Evolutionary conservation across 805 yeast species (phyloP).

Genomic region (Sugiyamaella qingdaonensis): DNA sequence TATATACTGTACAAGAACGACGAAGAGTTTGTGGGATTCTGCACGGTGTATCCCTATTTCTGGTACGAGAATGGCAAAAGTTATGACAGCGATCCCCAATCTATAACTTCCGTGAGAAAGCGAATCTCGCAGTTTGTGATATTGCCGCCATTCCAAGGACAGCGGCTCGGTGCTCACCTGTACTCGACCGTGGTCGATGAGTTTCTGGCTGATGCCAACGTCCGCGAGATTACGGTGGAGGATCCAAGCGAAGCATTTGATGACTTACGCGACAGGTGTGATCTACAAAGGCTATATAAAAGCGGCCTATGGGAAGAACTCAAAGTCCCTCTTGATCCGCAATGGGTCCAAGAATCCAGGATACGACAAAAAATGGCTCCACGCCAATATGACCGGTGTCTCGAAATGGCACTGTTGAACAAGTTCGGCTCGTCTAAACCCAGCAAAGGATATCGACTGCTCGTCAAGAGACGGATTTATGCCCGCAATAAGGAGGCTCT

Average conservation of each 20-base stretch:
- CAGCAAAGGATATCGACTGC: constrained; percentile 40
- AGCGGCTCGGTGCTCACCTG: constrained; percentile 60
- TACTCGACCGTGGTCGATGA: constrained; percentile 51
- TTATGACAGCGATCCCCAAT: constrained; percentile 40
- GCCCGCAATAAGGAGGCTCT: constrained; percentile 79
- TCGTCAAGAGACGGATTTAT: constrained; percentile 71
- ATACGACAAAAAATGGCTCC: constrained; percentile 55
- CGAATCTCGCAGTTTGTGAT: constrained; percentile 85
- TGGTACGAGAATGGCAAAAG: constrained; percentile 53
- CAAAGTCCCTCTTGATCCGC: constrained; percentile 27
- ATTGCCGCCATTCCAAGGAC: constrained; percentile 77
- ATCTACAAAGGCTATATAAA: constrained; percentile 49
- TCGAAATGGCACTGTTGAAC: constrained; percentile 68
- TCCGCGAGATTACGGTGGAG: constrained; percentile 79
- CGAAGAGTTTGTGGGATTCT: constrained; percentile 59
- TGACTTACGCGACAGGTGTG: constrained; percentile 80
- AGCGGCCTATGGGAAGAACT: constrained; percentile 14
- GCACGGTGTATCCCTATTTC: constrained; percentile 83
- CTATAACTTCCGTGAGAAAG: constrained; percentile 41
- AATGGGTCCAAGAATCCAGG: constrained; percentile 42
- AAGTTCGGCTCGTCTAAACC: constrained; percentile 53
- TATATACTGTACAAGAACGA: constrained; percentile 48
- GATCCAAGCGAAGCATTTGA: constrained; percentile 94
- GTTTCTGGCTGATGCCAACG: constrained; percentile 51
- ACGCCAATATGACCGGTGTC: constrained; percentile 70